Conservation (phyloP, 805 yeast species). For the Pichia cephalocereana region DNA sequence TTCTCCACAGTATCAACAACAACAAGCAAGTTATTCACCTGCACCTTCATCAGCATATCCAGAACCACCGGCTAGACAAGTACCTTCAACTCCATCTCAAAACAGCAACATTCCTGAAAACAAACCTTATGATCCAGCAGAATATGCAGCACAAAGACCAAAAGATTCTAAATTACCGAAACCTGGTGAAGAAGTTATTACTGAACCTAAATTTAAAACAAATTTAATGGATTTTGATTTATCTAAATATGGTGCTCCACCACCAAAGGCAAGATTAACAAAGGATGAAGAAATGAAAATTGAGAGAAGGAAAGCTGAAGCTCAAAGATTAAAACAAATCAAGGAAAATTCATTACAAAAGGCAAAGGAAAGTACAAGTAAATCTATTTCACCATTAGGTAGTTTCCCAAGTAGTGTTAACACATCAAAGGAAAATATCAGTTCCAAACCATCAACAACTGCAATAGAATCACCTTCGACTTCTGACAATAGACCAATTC, state of each 20-base stretch:
- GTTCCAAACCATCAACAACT: neutral
- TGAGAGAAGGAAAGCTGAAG: constrained; percentile 18
- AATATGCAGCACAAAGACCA: neutral
- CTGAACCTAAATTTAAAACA: constrained; percentile 22
- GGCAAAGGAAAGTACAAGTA: constrained; percentile 12
- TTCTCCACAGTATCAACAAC: neutral
- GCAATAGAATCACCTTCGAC: neutral
- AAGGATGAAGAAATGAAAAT: constrained; percentile 17
- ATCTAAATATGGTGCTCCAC: constrained; percentile 36
- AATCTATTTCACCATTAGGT: constrained; percentile 1
- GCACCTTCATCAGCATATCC: constrained; percentile 1
- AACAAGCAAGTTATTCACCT: no score
- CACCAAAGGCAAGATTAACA: constrained; percentile 30
- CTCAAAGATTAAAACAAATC: constrained; percentile 19
- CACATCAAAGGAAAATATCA: neutral
- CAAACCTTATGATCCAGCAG: neutral
- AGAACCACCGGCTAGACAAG: neutral
- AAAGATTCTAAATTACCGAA: neutral
- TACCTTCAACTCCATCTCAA: neutral
- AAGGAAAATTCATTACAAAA: constrained; percentile 21
- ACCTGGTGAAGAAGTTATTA: constrained; percentile 12
- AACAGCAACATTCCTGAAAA: neutral
- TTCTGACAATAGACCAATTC: neutral
- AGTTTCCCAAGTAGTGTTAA: neutral
- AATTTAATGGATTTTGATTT: constrained; percentile 29